phyloP scores from a whole-genome alignment of 208 protist species.

The Wallacemonas sp. region DNA sequence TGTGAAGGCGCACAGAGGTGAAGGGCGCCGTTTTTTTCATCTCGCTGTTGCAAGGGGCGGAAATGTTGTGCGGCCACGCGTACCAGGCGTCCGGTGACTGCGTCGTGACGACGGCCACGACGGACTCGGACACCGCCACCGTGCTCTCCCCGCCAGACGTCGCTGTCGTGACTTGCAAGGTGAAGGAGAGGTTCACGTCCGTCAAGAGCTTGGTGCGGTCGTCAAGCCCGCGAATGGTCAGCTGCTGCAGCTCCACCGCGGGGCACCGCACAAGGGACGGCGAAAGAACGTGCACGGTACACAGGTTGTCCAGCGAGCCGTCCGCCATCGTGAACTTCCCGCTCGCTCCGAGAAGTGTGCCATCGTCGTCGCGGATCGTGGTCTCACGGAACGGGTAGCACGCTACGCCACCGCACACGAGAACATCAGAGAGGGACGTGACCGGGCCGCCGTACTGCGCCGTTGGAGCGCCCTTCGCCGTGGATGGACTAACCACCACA shows the following conservation, averaged over 20 bases:
- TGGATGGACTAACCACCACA: not conserved
- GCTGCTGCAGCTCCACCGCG: not conserved
- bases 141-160: not conserved
- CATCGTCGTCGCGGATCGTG: slow-evolving; percentile 20
- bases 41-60: not conserved
- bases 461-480: not conserved
- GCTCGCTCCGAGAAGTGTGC: slow-evolving; percentile 7
- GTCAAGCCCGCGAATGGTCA: slow-evolving; percentile 15
- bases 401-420: not conserved
- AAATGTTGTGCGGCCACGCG: slow-evolving; percentile 2
- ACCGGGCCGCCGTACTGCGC: not conserved
- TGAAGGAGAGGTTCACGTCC: slow-evolving; percentile 8
- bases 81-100: slow-evolving; percentile 3
- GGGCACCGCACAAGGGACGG: slow-evolving; percentile 7
- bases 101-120: not conserved
- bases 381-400: slow-evolving; percentile 2
- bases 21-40: slow-evolving; percentile 13
- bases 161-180: not conserved
- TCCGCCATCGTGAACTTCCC: not conserved
- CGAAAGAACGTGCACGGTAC: not conserved
- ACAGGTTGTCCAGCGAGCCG: not conserved
- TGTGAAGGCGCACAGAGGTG: slow-evolving; percentile 5
- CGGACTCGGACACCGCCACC: not conserved
- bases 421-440: not conserved
- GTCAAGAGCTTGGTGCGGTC: slow-evolving; percentile 5